Base-by-base conservation (phyloP, 2,329 filamentous ascomycete genomes). In the Cercospora berteroae region DNA sequence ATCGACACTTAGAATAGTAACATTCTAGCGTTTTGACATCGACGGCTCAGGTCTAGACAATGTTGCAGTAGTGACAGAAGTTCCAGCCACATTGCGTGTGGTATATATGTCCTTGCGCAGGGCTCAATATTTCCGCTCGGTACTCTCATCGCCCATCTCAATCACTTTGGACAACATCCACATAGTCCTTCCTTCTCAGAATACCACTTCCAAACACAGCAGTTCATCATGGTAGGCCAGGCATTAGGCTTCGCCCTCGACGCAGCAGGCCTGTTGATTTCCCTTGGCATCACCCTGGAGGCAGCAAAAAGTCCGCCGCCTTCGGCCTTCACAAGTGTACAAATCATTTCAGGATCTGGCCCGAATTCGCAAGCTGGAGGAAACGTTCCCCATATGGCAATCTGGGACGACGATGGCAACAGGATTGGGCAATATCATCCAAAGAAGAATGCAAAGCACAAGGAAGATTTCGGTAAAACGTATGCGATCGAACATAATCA, bases 351-450 rank as follows among this genome's bases (percentile, higher is more conserved):
- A 39, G 60, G 60, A 10, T 62, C 60, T 7, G 60, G 60, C 16
- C n/a, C 36, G 6, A 44, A 44, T n/a, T 62, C 61, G 4, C 27
- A 57, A 56, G 48, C 52, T 16, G 61, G 39, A 4, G 61, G 61
- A 16, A 58, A 56, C 31, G 29, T 57, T n/a, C 61, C 61, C 12
- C 48, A 56, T 25, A 64, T 64, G 12, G 61, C 61, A 4, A 27
- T 64, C 18, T 64, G 61, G 48, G 33, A 57, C n/a, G 61, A 64
- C 31, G 27, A 64, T 20, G 61, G 61, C 27, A 56, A 64, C 29
- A 44, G 61, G 8, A 29, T 64, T 23, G 61, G 61, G 25, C 61
- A 64, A 52, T 64, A 64, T 27, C 48, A 56, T 36, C 48, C 61
- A 3, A 20, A 33, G 23, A 64, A 64, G 48, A 58, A 64, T 9